Base-by-base conservation (phyloP, 2,329 filamentous ascomycete species). In the Fusarium globosum region DNA sequence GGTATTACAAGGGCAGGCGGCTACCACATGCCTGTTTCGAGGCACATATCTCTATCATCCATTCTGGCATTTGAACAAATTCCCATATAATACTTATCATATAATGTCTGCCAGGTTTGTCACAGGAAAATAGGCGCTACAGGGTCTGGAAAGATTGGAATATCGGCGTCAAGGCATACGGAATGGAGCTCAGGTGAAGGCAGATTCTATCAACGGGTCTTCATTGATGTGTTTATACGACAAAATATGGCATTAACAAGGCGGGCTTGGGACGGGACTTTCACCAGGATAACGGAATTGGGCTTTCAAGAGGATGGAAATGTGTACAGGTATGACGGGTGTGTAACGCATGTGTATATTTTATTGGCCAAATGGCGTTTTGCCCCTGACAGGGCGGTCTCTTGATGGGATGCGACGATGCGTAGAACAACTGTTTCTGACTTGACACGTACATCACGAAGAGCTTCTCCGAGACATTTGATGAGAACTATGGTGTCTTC, bases 91-190 rank as follows among this genome's bases (percentile, higher is more conserved):
- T 52, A 73, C 62, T 26, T 59, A 42, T 67, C 49, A 72, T 62
- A 63, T 66, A 64, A 71, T 56, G 71, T 65, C 61, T 56, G 68
- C 39, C 35, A 28, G 64, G 71, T 52, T 73, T 73, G 48, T 52
- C 56, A 69, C 61, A 45, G 70, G 60, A 65, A 59, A 66, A 72
- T 62, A 49, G 74, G 69, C 67, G 61, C 60, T 74, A 68, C 35
- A 59, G 58, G 63, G 59, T 68, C 53, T 42, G 62, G 61, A 59
- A 66, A 66, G 46, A 63, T 62, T 69, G 68, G 65, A 48, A 53
- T 63, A 72, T 69, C 45, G 75, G 75, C 75, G 75, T 76, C 75
- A 69, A 49, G 67, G 73, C 58, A 64, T 41, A 35, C 49, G 35
- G 58, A 55, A 28, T 20, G 21, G 48, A 41, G 35, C 46, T 67